Base-by-base conservation (phyloP, 768 basidiomycete species). In the Naganishia kalamii region DNA sequence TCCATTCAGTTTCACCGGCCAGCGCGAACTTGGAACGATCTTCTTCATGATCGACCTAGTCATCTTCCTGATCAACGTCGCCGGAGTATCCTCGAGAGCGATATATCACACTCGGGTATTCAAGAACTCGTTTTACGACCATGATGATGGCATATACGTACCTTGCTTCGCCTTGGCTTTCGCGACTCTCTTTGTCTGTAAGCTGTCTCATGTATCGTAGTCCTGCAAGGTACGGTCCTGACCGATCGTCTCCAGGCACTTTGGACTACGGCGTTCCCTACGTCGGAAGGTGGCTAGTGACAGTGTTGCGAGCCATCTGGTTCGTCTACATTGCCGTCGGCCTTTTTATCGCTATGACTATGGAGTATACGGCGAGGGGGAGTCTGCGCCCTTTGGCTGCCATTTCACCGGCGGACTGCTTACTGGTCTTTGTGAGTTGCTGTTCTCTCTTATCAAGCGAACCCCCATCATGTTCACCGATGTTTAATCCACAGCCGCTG, bases 1-100 rank as follows among this genome's bases (percentile, higher is more conserved):
- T 52, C 51, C 51, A 17, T 65, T 46, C 52, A 30, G 1, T 6
- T 65, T 65, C n/a, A 33, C 27, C 2, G 50, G 40, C 23, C 63
- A 65, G 33, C 63, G 46, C 23, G 63, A 30, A 27, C 52, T 65
- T 1, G 63, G 63, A 6, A 65, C 63, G 4, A n/a, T 33, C 37
- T 65, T 65, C 63, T 65, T 57, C 52, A 19, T 65, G 29, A 54
- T 65, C 51, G 54, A 65, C 52, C 52, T 65, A 12, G 29, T 65
- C 29, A 25, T 65, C 30, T 65, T 54, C 51, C 12, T 65, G 8
- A 54, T 57, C 63, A 65, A 57, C 35, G 19, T 32, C 17, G 52
- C 52, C n/a, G 51, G 51, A 11, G 46, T 65, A 11, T 17, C 54
- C 10, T 54, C 63, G 2, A 37, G 30, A 46, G 43, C 44, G 13